Evolutionary conservation across 139 green algal genomes (phyloP).

Genomic region (Desmodesmus armatus): DNA sequence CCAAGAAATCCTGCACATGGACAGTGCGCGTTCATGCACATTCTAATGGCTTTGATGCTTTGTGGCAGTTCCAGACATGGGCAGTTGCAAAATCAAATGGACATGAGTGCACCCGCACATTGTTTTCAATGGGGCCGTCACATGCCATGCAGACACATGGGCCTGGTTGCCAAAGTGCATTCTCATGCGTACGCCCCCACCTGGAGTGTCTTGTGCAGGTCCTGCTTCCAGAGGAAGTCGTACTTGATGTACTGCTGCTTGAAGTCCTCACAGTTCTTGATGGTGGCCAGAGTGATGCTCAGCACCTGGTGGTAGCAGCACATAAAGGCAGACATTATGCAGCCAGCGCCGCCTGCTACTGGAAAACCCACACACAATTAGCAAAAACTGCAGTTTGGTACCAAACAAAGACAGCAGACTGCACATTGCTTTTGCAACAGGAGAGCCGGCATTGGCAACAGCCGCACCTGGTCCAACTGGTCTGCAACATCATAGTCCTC

Average conservation of each 20-base stretch:
- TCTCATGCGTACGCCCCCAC: background rate
- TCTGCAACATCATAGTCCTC: conserved; percentile 86
- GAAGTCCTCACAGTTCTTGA: conserved; percentile 82
- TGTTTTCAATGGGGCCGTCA: background rate
- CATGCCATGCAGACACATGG: background rate
- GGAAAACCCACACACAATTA: background rate
- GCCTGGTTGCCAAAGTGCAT: too few species aligned
- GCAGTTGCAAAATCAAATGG: too few species aligned
- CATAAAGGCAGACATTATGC: background rate
- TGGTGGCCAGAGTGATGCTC: conserved; percentile 74
- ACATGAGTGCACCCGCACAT: too few species aligned
- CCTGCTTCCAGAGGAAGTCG: conserved; percentile 86
- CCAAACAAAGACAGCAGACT: background rate
- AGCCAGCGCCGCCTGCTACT: background rate
- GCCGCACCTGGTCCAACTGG: conserved; percentile 70
- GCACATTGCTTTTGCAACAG: too few species aligned
- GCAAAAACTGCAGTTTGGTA: background rate
- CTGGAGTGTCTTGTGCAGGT: conserved; percentile 72
- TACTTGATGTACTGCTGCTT: conserved; percentile 78
- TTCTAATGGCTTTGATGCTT: too few species aligned
- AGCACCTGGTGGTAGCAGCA: conserved; percentile 53
- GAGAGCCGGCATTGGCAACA: background rate
- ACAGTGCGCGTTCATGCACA: background rate
- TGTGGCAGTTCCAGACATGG: too few species aligned
- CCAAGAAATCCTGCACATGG: conserved; percentile 74